Base-by-base conservation (phyloP, 2,329 filamentous ascomycete genomes). In the Cephalotrichum gorgonifer region DNA sequence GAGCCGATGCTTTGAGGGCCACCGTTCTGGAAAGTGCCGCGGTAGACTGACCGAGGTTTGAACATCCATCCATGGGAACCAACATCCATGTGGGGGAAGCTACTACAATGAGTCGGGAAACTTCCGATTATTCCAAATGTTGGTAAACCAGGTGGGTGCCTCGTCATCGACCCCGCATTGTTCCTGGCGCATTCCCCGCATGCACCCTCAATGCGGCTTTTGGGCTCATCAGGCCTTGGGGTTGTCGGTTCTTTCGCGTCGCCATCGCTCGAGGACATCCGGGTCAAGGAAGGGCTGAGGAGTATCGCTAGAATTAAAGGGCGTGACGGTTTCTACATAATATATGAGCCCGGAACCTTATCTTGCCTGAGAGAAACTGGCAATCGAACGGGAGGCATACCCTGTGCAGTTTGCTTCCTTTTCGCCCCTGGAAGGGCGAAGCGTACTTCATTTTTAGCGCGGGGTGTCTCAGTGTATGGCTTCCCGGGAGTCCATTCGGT, bases 221-320 rank as follows among this genome's bases (percentile, higher is more conserved):
- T n/a, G n/a, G n/a, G n/a, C n/a, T n/a, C n/a, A n/a, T n/a, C n/a
- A n/a, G n/a, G n/a, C n/a, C n/a, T n/a, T n/a, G n/a, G n/a, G n/a
- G n/a, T n/a, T n/a, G n/a, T n/a, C n/a, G n/a, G n/a, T 46, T 50
- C 41, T 27, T 39, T 41, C 45, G 47, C 53, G 39, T 12, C 52
- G 49, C 54, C 54, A 55, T 17, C 53, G 48, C 12, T 56, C 51
- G n/a, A 61, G 33, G 4, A 53, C 53, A 20, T 55, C 53, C 9
- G 62, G 62, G 35, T 68, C 59, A 7, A 68, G 54, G 39, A 68
- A 67, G 4, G 65, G 65, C 49, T 67, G 64, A 8, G 61, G 51
- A 17, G 59, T 55, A 9, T 56, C 54, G 6, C 54, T 49, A 15
- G 57, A 60, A 45, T 62, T 58, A 51, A 66, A 57, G 25, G 50